Conservation (phyloP, 2,329 filamentous ascomycete species). For the Colletotrichum costaricense region DNA sequence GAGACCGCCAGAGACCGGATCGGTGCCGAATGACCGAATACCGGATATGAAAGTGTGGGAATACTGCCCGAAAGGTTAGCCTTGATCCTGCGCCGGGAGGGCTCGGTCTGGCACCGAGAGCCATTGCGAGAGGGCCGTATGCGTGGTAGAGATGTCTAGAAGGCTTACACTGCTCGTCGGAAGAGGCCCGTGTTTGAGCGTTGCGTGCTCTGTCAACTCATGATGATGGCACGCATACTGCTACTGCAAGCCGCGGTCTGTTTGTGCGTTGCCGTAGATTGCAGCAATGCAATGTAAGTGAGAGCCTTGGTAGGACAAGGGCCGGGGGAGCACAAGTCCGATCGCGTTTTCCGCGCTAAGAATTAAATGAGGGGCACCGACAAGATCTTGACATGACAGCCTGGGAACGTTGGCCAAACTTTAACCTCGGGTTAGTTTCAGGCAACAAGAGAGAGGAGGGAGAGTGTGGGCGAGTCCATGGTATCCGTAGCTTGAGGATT, state of each 20-base stretch:
- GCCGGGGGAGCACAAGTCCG: background rate
- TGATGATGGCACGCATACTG: background rate
- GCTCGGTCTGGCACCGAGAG: background rate
- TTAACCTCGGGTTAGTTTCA: background rate
- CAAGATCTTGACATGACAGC: constrained; percentile 25
- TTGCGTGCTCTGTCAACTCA: background rate
- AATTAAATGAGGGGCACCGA: background rate
- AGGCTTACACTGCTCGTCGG: background rate
- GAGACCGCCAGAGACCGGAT: background rate
- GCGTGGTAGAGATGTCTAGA: constrained; percentile 2
- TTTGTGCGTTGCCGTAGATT: background rate
- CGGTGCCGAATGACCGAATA: constrained; percentile 7
- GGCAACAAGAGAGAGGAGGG: background rate
- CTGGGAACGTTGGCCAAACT: constrained; percentile 22
- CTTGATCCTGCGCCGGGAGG: background rate
- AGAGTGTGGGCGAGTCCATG: too few species aligned
- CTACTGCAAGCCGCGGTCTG: background rate
- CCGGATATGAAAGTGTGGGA: background rate
- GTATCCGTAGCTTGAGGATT: too few species aligned
- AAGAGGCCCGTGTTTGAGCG: constrained; percentile 17
- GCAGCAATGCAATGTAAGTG: background rate
- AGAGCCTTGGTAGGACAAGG: background rate
- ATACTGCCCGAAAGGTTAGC: background rate
- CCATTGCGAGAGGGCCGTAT: background rate
- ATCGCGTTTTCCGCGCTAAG: background rate